Evolutionary conservation across 2,329 filamentous ascomycete species (phyloP).

Genomic region (Colletotrichum falcatum): DNA sequence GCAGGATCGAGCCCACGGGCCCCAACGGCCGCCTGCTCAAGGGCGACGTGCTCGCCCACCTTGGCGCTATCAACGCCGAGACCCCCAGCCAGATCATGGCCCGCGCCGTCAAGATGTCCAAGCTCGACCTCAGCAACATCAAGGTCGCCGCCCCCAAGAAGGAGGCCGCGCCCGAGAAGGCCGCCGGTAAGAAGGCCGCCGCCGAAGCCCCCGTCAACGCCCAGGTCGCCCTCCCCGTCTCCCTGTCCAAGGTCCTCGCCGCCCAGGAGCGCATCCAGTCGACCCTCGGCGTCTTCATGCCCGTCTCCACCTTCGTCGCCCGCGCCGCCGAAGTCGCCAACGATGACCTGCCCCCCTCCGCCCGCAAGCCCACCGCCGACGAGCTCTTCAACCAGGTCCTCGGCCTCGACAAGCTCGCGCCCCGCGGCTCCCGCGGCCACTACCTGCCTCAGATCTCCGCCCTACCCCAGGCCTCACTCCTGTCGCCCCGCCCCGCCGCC

Average conservation of each 20-base stretch:
- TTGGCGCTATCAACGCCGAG: constrained; percentile 80
- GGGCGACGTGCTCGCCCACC: constrained; percentile 91
- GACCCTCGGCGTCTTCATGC: constrained; percentile 82
- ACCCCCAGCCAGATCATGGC: constrained; percentile 78
- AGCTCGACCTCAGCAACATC: constrained; percentile 96
- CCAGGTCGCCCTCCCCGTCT: constrained; percentile 79
- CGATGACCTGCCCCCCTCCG: constrained; percentile 80
- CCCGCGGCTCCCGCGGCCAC: constrained; percentile 65
- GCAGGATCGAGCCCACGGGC: constrained; percentile 87
- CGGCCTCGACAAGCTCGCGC: constrained; percentile 68
- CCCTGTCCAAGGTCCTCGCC: constrained; percentile 81
- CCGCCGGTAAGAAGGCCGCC: constrained; percentile 43
- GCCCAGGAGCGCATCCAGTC: constrained; percentile 84
- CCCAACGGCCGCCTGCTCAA: constrained; percentile 91
- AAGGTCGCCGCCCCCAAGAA: constrained; percentile 74
- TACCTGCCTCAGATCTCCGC: constrained; percentile 79
- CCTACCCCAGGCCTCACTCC: constrained; percentile 61
- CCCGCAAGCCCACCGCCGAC: constrained; percentile 75
- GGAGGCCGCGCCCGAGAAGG: constrained; percentile 52
- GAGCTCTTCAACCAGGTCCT: constrained; percentile 93
- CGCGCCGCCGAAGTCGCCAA: constrained; percentile 90
- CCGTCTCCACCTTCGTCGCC: constrained; percentile 87
- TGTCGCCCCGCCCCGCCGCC: constrained; percentile 47
- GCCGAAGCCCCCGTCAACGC: constrained; percentile 57
- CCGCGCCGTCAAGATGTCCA: constrained; percentile 79